Percentiles rank a stretch among this genome's conserved stretches.
Conservation (phyloP, 2,329 filamentous ascomycete species). For the Orbilia brochopaga region DNA sequence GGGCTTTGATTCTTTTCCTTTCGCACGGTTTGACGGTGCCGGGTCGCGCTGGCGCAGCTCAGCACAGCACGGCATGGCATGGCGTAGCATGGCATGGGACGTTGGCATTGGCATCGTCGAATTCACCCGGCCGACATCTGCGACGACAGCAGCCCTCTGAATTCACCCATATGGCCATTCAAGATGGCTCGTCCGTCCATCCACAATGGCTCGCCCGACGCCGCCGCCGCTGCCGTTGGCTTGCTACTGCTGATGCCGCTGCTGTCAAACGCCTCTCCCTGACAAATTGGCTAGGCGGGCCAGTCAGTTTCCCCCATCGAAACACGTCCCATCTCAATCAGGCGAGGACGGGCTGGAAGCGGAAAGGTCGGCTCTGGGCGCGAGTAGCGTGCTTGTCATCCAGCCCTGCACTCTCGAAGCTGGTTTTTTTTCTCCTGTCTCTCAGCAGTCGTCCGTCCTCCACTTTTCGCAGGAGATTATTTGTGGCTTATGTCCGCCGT, state of each 20-base stretch:
- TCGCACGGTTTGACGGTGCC: not conserved
- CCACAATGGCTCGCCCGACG: conserved; percentile 21
- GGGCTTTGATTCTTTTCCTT: not conserved
- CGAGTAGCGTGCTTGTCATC: conserved; percentile 35
- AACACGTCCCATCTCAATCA: conserved; percentile 45
- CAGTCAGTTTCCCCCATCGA: conserved; percentile 45
- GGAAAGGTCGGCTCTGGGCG: conserved; percentile 43
- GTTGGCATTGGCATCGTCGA: not conserved
- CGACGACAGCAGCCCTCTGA: not conserved
- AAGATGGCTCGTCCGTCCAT: conserved; percentile 38
- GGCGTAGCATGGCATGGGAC: not conserved
- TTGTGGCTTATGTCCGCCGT: conserved; percentile 51
- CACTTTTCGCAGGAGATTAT: conserved; percentile 50
- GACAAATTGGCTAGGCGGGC: conserved; percentile 22
- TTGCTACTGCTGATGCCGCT: too few relatives aligned
- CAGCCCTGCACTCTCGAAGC: conserved; percentile 30
- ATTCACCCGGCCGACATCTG: conserved; percentile 15
- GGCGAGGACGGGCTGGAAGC: conserved; percentile 34
- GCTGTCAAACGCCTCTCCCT: conserved; percentile 44
- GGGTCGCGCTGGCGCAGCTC: too few relatives aligned
- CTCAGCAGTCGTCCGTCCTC: conserved; percentile 44
- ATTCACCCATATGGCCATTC: too few relatives aligned
- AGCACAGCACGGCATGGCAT: too few relatives aligned
- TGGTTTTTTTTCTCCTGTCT: conserved; percentile 42
- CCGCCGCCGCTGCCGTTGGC: conserved; percentile 10